Evolutionary conservation across 1,139 yeast species (phyloP), one percentile per base, ranked within the genome.

Genomic region (Wickerhamomyces sp.): DNA sequence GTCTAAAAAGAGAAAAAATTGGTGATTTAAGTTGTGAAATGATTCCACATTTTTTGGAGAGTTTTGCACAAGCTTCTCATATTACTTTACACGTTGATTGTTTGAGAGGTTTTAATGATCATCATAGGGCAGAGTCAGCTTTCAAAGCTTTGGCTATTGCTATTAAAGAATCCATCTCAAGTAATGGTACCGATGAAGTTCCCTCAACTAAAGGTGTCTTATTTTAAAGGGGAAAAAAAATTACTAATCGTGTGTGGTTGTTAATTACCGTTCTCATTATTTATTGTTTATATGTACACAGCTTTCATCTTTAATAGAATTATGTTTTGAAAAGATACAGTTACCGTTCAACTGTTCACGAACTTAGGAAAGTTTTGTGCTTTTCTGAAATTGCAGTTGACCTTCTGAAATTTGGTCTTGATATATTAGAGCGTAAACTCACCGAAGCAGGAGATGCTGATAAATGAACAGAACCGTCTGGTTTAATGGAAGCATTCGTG

Each of bases 141-240:
- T 91, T 91, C 66, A 91, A 91, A 64, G 96, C 97, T 1, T 66
- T 88, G 50, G 98, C 98, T 0, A 69, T 91, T 18, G 98, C 98
- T 6, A 70, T 91, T 36, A 81, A 75, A 51, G 96, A 88, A 55
- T 93, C 98, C 23, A 80, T 75, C 36, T 72, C 91, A 8, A 70
- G 74, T 47, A 87, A 87, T 27, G 98, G 97, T 20, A 76, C 80
- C 18, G 69, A 87, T 52, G 98, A 91, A 44, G 87, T 91, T 32
- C 98, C 98, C 18, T 83, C 95, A 40, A 91, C 98, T 19, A 91
- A 91, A 62, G 98, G 98, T 33, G 98, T 91, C 8, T 68, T 91
- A 34, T 77, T 76, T 55, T 78, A 31, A 15, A n/a, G 16, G 10
- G n/a, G n/a, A n/a, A n/a, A n/a, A n/a, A n/a, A n/a, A n/a, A n/a